Percentiles rank a stretch among this genome's conserved stretches.
Conservation (phyloP, 225 moss, liverwort and hornwort genomes). For the Pleurozium schreberi region DNA sequence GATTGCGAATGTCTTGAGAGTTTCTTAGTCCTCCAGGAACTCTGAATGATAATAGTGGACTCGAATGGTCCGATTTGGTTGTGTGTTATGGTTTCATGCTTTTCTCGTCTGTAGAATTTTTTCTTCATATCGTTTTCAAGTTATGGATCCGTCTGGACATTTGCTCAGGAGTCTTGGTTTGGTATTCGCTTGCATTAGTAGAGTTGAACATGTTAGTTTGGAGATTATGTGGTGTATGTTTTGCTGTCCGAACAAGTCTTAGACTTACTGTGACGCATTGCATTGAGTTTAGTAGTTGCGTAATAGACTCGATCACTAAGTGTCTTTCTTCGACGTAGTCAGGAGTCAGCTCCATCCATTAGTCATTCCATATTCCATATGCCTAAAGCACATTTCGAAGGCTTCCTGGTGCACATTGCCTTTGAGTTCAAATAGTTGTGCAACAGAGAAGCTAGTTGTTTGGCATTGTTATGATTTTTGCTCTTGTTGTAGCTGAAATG, state of each 20-base stretch:
- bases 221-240: background rate
- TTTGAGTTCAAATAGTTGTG: slow-evolving; percentile 23
- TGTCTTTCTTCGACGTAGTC: background rate
- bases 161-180: background rate
- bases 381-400: slow-evolving; percentile 8
- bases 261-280: background rate
- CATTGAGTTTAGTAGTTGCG: background rate
- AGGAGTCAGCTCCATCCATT: background rate
- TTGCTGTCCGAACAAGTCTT: background rate
- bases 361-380: too few relatives aligned
- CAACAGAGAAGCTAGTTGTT: background rate
- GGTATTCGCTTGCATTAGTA: too few relatives aligned
- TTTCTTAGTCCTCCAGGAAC: background rate
- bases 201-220: background rate
- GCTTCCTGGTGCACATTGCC: slow-evolving; percentile 1
- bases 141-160: background rate
- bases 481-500: background rate
- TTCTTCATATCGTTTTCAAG: background rate
- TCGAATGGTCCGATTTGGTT: too few relatives aligned
- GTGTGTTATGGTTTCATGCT: background rate
- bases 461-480: background rate
- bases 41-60: too few relatives aligned
- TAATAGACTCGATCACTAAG: background rate
- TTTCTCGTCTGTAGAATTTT: too few relatives aligned
- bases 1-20: background rate